Conservation (phyloP, 1,139 yeast species). For the Scheffersomyces parashehatae region DNA sequence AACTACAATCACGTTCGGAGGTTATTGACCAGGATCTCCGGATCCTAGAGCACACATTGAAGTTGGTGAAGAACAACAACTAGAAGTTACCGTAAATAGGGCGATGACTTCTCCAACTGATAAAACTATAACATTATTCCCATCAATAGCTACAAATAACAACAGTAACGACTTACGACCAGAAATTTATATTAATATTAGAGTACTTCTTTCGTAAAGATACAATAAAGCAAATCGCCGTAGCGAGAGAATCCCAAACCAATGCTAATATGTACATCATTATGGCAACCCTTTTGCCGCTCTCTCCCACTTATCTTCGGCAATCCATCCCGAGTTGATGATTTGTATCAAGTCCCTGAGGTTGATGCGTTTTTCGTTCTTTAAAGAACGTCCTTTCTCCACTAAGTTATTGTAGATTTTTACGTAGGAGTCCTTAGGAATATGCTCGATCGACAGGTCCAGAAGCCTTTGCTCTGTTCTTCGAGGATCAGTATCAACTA, state of each 20-base stretch:
- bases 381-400: conserved; percentile 56
- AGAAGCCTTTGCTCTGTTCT: conserved; percentile 18
- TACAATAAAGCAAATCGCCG: no score
- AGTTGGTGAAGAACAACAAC: conserved; percentile 5
- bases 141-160: not conserved
- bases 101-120: no score
- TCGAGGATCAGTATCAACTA: conserved; percentile 19
- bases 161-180: not conserved
- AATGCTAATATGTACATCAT: no score
- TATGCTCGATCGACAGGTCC: conserved; percentile 34
- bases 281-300: conserved; percentile 49
- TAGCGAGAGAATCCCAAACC: no score
- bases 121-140: not conserved
- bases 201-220: no score
- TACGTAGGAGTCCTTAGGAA: conserved; percentile 51
- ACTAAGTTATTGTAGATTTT: conserved; percentile 59
- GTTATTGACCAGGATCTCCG: conserved; percentile 24
- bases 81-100: not conserved
- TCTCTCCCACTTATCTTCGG: conserved; percentile 63
- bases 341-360: conserved; percentile 59
- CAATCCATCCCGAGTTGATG: conserved; percentile 70
- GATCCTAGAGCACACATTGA: conserved; percentile 21
- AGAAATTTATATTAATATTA: no score
- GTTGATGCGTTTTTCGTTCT: conserved; percentile 52
- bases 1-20: conserved; percentile 23